Base-by-base conservation (phyloP, 805 yeast species). In the Saturnispora diversa region DNA sequence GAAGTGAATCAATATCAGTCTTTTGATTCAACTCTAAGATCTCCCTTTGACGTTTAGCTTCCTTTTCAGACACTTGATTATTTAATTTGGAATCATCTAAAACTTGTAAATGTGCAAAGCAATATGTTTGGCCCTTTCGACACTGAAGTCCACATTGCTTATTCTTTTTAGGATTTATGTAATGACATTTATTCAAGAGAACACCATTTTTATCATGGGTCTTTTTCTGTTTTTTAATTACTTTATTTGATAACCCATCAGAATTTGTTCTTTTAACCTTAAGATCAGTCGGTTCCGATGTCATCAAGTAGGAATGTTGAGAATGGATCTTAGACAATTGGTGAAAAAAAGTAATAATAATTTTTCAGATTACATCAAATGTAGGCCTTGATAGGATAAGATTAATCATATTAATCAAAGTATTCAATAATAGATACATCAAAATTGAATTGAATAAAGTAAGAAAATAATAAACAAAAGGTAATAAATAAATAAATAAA, bases 101-200 rank as follows among this genome's bases (percentile, higher is more conserved):
- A 40, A 50, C 24, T 38, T 12, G 43, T 41, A 42, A 46, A 55
- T 84, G 94, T 47, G 80, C 81, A 7, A 81, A 73, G 56, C 94
- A 83, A 51, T 56, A 80, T 29, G 56, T 55, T 17, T 65, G 66
- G 23, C 60, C 70, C 9, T 63, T 58, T 42, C 70, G 68, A 24
- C 82, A 62, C 44, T 77, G 78, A 70, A 81, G 68, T 4, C 75
- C 72, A 57, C 94, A 83, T 33, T 58, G 59, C 41, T 84, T 63
- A 28, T 68, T 68, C 56, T 74, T 77, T 51, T 66, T 68, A 10
- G 55, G 60, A 13, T 79, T 55, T 35, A 65, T 62, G 51, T 53
- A 77, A 44, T 67, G 69, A 56, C 87, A 74, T 59, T 64, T 50
- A 20, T 43, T 48, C 29, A 48, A 40, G 2, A n/a, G 22, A 6